Evolutionary conservation across 2,329 filamentous ascomycete genomes (phyloP), one percentile per base, ranked within the genome.

Genomic region (Colletotrichum sp.): DNA sequence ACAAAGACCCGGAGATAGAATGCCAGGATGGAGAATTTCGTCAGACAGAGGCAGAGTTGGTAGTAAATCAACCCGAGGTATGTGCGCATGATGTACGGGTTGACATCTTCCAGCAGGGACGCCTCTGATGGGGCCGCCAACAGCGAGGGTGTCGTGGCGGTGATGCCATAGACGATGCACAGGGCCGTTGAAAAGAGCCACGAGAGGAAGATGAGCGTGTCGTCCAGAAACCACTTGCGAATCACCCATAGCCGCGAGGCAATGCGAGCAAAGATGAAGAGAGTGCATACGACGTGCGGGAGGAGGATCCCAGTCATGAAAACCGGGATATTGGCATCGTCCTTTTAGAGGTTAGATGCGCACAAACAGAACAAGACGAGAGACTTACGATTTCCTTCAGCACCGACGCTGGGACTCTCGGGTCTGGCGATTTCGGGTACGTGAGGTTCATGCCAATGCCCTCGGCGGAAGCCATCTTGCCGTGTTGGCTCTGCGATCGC

Each of bases 1-100:
- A 67, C 82, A 76, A 86, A 84, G 69, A 85, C 81, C 68, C 85
- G 83, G 13, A 86, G 79, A 79, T 86, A 87, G 61, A 86, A 82
- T 18, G 81, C 77, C 32, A 87, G 78, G 61, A 87, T 81, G 18
- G 84, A 83, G 2, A 86, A 78, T 74, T 86, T 87, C 21, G 85
- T 85, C 16, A 87, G 77, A 72, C 81, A 82, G 12, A 86, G 80
- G 72, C 81, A 82, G 6, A 84, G 69, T 63, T 87, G 83, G 79
- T 86, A 86, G 57, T 85, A 83, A 60, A 84, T 80, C n/a, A 84
- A 80, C 9, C 82, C 80, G 15, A 82, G 78, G 77, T 84, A 84
- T 18, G 81, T 82, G 66, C 81, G 79, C 69, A 83, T 77, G 12
- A 82, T 78, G 75, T 83, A 83, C 2, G 79, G 78, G 67, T 79